Base-by-base conservation (phyloP, 495 filamentous ascomycete species). In the Podospora bellae-mahoneyi region DNA sequence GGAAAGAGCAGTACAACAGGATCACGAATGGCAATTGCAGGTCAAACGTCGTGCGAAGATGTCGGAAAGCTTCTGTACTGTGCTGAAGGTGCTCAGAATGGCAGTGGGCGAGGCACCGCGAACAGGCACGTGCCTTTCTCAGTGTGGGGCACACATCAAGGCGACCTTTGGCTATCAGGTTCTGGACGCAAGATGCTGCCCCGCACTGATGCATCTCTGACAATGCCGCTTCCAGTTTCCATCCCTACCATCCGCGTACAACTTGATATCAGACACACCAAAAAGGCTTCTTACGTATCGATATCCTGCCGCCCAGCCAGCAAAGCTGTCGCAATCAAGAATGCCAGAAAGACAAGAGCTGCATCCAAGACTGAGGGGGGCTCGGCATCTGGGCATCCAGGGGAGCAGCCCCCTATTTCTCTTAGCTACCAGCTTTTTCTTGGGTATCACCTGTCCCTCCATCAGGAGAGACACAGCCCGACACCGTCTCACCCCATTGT, bases 21-120 rank as follows among this genome's bases (percentile, higher is more conserved):
- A 63, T 48, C 30, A 18, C 61, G 30, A 63, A 63, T 63, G 19
- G 61, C 61, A 63, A 48, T 28, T 63, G 61, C 61, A 63, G 61
- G n/a, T 58, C 19, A 58, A 26, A 58, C 55, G 55, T 62, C 27
- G 60, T 62, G 60, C 60, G 56, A 23, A 20, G 26, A 59, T 59
- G 56, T 59, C 56, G 56, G 26, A 59, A 59, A 59, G 56, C 19
- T 59, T 23, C 19, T 23, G 26, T 59, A 23, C 26, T 27, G 19
- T 1, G 23, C 23, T 23, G 23, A 23, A 23, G 23, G 23, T 23
- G 23, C 23, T 23, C 23, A 23, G 23, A 23, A 23, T n/a, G 23
- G 23, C 23, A 23, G 23, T 23, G 23, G 23, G 23, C 23, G 23
- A 26, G 55, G 23, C n/a, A 18, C 55, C 18, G 55, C 55, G 55